Conservation (phyloP, 768 basidiomycete genomes). For the Tricholoma hemisulphureum region DNA sequence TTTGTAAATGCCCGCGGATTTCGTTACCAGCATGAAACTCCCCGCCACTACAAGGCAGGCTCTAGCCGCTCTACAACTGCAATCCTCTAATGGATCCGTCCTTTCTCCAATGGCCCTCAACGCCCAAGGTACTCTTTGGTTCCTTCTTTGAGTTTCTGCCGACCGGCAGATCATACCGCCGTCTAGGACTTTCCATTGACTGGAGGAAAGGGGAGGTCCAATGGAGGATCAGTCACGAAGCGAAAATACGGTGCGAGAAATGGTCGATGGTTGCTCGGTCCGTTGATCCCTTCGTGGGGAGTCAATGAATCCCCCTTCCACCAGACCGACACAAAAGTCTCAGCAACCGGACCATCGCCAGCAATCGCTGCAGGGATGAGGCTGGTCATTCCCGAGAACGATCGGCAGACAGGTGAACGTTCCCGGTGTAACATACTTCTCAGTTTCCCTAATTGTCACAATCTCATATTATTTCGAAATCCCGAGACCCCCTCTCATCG, state of each 20-base stretch:
- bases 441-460: neutral
- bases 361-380: slow-evolving; percentile 2
- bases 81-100: too few species aligned
- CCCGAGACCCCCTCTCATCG: neutral
- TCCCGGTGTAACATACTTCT: neutral
- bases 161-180: slow-evolving; percentile 7
- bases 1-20: slow-evolving; percentile 17
- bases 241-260: slow-evolving; percentile 11
- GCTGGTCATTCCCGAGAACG: neutral
- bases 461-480: neutral
- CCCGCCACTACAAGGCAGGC: slow-evolving; percentile 22
- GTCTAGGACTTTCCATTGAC: slow-evolving; percentile 13
- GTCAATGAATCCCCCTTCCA: neutral
- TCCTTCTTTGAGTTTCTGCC: slow-evolving; percentile 8
- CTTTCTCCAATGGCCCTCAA: slow-evolving; percentile 14
- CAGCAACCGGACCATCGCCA: slow-evolving; percentile 21
- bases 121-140: neutral
- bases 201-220: slow-evolving; percentile 8
- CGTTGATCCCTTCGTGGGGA: slow-evolving; percentile 7
- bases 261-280: slow-evolving; percentile 15
- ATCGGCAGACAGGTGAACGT: neutral
- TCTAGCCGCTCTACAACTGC: too few species aligned
- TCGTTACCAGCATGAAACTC: slow-evolving; percentile 19
- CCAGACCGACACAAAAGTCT: slow-evolving; percentile 1
- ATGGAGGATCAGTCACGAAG: slow-evolving; percentile 19